These are phyloP conservation scores for Hippophae rhamnoides DNA, from an alignment of 306 rosid genomes.

Conservation along the genomic window DNA sequence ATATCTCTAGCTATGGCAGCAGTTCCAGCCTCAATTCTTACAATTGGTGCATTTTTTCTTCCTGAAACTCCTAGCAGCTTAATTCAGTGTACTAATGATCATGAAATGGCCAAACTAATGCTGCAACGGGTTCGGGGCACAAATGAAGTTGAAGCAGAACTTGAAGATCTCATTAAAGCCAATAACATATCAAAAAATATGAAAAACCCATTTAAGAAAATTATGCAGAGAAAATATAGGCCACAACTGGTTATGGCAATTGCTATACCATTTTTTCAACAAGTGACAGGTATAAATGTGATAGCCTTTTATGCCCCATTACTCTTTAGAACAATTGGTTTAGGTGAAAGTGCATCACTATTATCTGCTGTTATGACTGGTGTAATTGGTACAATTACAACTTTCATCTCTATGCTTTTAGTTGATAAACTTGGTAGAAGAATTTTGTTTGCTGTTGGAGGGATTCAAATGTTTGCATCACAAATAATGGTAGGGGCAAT, in stretches of 20 bases:
- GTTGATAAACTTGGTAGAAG: conserved; percentile 60
- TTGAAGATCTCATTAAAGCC: conserved; percentile 47
- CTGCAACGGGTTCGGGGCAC: conserved; percentile 50
- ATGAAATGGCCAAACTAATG: conserved; percentile 37
- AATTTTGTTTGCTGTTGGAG: conserved; percentile 43
- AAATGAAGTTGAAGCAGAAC: conserved; percentile 37
- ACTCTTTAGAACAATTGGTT: conserved; percentile 43
- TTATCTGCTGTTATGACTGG: conserved; percentile 38
- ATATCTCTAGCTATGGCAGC: conserved; percentile 67
- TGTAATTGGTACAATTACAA: conserved; percentile 31
- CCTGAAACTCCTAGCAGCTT: conserved; percentile 81
- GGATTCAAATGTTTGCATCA: conserved; percentile 49
- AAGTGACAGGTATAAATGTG: conserved; percentile 59
- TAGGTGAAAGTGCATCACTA: conserved; percentile 51
- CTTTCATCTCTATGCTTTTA: conserved; percentile 55
- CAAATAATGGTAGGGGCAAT: conserved; percentile 42
- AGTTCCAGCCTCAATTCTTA: conserved; percentile 51
- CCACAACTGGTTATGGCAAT: conserved; percentile 65
- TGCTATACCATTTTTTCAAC: conserved; percentile 59
- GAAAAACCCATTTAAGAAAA: conserved; percentile 39
- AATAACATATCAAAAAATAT: conserved; percentile 26
- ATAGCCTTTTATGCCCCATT: conserved; percentile 51
- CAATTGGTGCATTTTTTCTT: conserved; percentile 63
- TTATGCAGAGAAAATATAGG: conserved; percentile 37
- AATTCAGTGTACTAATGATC: conserved; percentile 40